A percentile compares a stretch with the other conserved stretches of the same genome.
These are phyloP conservation scores for Gnaphalium uliginosum DNA, from an alignment of 129 eudicot genomes.

Conservation along the genomic window DNA sequence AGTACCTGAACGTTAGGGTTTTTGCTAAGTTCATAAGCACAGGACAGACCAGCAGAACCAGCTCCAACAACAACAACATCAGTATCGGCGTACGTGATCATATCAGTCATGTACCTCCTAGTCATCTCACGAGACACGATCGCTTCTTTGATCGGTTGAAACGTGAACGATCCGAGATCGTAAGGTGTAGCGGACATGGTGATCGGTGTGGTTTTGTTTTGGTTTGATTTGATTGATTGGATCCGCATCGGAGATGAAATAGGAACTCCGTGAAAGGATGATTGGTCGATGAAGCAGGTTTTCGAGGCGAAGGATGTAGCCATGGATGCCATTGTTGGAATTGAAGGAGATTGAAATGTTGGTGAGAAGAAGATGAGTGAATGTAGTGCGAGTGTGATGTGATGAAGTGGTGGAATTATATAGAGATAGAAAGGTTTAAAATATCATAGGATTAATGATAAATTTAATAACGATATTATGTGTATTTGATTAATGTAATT, in stretches of 20 bases:
- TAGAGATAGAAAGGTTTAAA: background rate
- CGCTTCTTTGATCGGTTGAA: slow-evolving; percentile 76
- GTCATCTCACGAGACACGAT: slow-evolving; percentile 90
- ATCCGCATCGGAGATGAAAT: slow-evolving; percentile 33
- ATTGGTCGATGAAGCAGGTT: slow-evolving; percentile 38
- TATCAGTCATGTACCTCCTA: slow-evolving; percentile 85
- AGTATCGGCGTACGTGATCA: slow-evolving; percentile 85
- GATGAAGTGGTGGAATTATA: slow-evolving; percentile 2
- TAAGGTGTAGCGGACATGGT: slow-evolving; percentile 58
- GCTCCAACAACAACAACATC: slow-evolving; percentile 88
- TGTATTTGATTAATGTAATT: too few relatives aligned
- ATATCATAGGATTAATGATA: too few relatives aligned
- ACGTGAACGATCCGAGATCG: slow-evolving; percentile 57
- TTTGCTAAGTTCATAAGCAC: slow-evolving; percentile 89
- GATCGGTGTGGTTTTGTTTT: slow-evolving; percentile 42
- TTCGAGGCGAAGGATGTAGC: slow-evolving; percentile 53
- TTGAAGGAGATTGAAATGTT: background rate
- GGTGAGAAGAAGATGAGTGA: background rate
- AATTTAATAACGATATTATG: too few relatives aligned
- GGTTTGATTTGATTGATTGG: slow-evolving; percentile 47
- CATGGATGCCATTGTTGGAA: slow-evolving; percentile 54
- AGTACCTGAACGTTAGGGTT: slow-evolving; percentile 67
- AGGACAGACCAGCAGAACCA: slow-evolving; percentile 87
- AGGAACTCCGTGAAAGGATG: slow-evolving; percentile 59
- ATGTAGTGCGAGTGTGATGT: slow-evolving; percentile 23